These are phyloP conservation scores for Auricularia sp. DNA, from an alignment of 768 basidiomycete genomes.

Conservation along the genomic window DNA sequence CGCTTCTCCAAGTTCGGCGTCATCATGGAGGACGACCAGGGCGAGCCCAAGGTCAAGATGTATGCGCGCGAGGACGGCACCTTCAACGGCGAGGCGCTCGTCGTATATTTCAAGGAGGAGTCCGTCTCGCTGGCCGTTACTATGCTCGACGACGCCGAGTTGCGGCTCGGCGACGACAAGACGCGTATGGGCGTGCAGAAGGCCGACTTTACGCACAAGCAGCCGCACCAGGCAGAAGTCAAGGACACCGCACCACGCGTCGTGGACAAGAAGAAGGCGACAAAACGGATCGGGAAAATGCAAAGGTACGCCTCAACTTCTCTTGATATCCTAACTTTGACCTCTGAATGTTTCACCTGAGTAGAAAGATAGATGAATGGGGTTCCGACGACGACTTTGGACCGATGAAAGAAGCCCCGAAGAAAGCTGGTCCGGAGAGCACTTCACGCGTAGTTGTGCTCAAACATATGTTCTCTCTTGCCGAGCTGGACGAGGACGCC, in stretches of 20 bases:
- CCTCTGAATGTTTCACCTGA: not conserved
- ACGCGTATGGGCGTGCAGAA: conserved; percentile 65
- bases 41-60: conserved; percentile 89
- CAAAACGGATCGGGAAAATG: conserved; percentile 74
- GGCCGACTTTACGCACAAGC: conserved; percentile 73
- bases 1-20: conserved; percentile 91
- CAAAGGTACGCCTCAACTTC: conserved; percentile 46
- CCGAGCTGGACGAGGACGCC: conserved; percentile 79
- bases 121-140: conserved; percentile 79
- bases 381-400: conserved; percentile 90
- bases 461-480: conserved; percentile 87
- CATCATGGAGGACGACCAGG: conserved; percentile 86
- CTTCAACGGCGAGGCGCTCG: conserved; percentile 90
- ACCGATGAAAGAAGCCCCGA: conserved; percentile 47
- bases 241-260: conserved; percentile 45
- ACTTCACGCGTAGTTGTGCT: conserved; percentile 77
- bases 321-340: conserved; percentile 11
- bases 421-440: conserved; percentile 35
- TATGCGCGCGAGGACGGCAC: conserved; percentile 80
- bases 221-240: conserved; percentile 24
- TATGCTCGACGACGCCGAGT: conserved; percentile 85
- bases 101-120: conserved; percentile 96
- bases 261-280: conserved; percentile 68
- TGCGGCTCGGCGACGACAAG: conserved; percentile 69
- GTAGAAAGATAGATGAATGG: conserved; percentile 88